phyloP scores from a whole-genome alignment of 176 grass and related monocot genomes.

The Bromus sterilis region DNA sequence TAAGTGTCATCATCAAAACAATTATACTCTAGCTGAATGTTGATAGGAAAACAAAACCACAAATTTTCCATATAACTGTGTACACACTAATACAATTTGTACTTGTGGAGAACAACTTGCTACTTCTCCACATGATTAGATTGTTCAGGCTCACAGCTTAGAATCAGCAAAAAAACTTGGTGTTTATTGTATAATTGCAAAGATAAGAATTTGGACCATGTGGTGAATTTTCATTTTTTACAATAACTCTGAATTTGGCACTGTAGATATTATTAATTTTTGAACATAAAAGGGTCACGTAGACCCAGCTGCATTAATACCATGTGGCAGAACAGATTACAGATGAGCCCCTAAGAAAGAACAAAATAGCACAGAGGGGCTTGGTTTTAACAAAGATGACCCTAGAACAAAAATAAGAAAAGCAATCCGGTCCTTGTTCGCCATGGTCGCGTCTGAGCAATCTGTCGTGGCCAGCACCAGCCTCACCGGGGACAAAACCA shows the following conservation, averaged over 20 bases:
- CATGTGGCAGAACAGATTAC: too few relatives aligned
- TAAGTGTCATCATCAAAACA: slow-evolving; percentile 20
- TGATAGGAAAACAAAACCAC: not conserved
- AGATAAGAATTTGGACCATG: not conserved
- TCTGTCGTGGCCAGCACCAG: too few relatives aligned
- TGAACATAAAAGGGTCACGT: too few relatives aligned
- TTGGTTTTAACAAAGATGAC: too few relatives aligned
- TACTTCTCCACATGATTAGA: not conserved
- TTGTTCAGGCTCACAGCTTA: slow-evolving; percentile 5
- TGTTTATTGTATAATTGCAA: not conserved
- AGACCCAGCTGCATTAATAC: too few relatives aligned
- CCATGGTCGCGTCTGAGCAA: too few relatives aligned
- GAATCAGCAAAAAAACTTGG: not conserved
- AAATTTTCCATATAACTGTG: not conserved
- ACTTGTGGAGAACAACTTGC: slow-evolving; percentile 1
- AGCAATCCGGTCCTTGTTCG: too few relatives aligned
- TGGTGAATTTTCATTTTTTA: slow-evolving; percentile 2
- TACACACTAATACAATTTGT: slow-evolving; percentile 6
- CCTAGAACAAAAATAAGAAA: too few relatives aligned
- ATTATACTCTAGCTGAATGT: not conserved
- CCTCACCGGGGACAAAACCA: too few relatives aligned
- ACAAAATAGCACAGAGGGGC: too few relatives aligned
- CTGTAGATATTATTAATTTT: too few relatives aligned
- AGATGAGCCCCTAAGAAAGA: too few relatives aligned
- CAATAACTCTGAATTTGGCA: not conserved